phyloP scores from a whole-genome alignment of 2,329 filamentous ascomycete species.

The Phialocephala subalpina region DNA sequence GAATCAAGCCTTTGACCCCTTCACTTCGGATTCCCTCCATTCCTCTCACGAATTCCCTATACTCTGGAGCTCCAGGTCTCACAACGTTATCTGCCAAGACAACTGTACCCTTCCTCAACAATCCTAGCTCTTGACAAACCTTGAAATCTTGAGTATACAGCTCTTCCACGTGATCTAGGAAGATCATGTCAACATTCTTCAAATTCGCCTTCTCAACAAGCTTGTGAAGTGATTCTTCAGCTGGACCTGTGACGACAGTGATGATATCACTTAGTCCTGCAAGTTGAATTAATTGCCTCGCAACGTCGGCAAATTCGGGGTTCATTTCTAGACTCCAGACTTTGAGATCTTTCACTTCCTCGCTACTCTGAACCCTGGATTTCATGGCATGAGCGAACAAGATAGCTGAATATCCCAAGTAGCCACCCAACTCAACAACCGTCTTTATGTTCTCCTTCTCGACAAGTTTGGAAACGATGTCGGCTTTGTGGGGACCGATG shows the following conservation, averaged over 20 bases:
- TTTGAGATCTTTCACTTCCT: constrained; percentile 53
- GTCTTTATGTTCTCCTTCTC: constrained; percentile 68
- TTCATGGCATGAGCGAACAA: constrained; percentile 61
- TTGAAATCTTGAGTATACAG: constrained; percentile 77
- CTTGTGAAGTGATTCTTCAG: constrained; percentile 66
- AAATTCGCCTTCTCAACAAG: constrained; percentile 63
- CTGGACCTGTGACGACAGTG: constrained; percentile 72
- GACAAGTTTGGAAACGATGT: constrained; percentile 73
- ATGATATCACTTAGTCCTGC: constrained; percentile 74
- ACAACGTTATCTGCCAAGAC: constrained; percentile 75
- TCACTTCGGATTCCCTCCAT: constrained; percentile 39
- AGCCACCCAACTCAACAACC: constrained; percentile 81
- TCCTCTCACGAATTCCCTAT: constrained; percentile 71
- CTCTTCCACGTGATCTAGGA: constrained; percentile 82
- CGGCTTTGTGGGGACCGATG: constrained; percentile 75
- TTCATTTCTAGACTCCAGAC: constrained; percentile 67
- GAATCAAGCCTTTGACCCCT: constrained; percentile 26
- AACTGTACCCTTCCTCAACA: constrained; percentile 67
- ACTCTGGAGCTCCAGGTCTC: constrained; percentile 73
- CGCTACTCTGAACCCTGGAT: not conserved
- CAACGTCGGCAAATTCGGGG: constrained; percentile 74
- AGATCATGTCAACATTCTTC: constrained; percentile 72
- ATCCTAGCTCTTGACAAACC: constrained; percentile 72
- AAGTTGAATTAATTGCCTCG: constrained; percentile 71
- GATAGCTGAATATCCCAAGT: constrained; percentile 83